A percentile compares a stretch with the other conserved stretches of the same genome.
Conservation (phyloP, 129 eudicot species). For the Glebionis coronaria region DNA sequence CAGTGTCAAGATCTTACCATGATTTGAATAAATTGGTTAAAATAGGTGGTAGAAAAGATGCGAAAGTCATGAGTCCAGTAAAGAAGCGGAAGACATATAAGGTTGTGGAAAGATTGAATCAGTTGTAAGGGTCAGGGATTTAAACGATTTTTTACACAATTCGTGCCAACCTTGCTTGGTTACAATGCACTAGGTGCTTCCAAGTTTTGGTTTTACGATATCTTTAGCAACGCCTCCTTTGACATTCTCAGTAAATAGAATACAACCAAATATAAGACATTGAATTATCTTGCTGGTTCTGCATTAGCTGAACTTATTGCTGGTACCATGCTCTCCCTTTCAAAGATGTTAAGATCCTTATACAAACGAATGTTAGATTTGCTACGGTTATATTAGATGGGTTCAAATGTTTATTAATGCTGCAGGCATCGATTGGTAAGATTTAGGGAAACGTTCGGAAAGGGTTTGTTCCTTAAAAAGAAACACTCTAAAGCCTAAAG, state of each 20-base stretch:
- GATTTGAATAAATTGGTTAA: conserved; percentile 28
- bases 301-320: conserved; percentile 89
- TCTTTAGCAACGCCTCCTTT: conserved; percentile 76
- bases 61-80: conserved; percentile 27
- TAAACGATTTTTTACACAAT: conserved; percentile 80
- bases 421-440: conserved; percentile 73
- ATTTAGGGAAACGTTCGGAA: not conserved
- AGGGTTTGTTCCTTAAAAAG: too few relatives aligned
- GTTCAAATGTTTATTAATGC: conserved; percentile 60
- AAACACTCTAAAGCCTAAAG: too few relatives aligned
- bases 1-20: too few relatives aligned
- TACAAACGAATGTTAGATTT: conserved; percentile 89
- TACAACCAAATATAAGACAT: conserved; percentile 71
- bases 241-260: conserved; percentile 77
- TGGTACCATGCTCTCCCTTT: conserved; percentile 78
- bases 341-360: conserved; percentile 89
- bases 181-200: conserved; percentile 87
- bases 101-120: conserved; percentile 53
- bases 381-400: conserved; percentile 83
- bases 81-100: conserved; percentile 50
- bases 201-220: conserved; percentile 78
- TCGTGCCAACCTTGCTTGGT: conserved; percentile 85
- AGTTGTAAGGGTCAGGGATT: conserved; percentile 72
- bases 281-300: conserved; percentile 81
- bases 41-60: conserved; percentile 25